Evolutionary conservation across 2,329 filamentous ascomycete species (phyloP).

Genomic region (Xylariaceae sp.): DNA sequence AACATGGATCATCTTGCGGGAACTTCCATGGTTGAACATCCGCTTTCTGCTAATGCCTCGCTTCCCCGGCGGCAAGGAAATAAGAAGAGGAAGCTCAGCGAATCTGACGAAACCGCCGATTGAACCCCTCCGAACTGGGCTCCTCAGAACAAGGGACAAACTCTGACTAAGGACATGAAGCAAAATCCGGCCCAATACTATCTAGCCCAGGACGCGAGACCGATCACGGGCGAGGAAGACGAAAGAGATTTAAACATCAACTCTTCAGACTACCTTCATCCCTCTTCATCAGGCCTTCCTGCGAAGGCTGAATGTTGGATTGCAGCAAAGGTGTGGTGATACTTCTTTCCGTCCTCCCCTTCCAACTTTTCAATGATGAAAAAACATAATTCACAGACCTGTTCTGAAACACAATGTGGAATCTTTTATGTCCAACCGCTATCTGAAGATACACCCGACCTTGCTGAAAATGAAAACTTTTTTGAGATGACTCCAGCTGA

Average conservation of each 20-base stretch:
- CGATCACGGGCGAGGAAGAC: conserved; percentile 48
- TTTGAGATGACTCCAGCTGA: conserved; percentile 5
- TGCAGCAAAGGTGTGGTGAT: conserved; percentile 37
- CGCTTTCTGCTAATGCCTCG: no score
- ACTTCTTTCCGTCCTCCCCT: conserved; percentile 11
- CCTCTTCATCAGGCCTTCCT: no score
- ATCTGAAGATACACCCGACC: conserved; percentile 65
- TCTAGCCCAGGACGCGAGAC: no score
- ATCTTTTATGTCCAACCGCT: conserved; percentile 75
- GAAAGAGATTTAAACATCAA: conserved; percentile 20
- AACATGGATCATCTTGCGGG: no score
- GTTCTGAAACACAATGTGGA: conserved; percentile 71
- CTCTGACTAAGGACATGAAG: no score
- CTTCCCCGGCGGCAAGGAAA: no score
- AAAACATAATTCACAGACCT: conserved; percentile 74
- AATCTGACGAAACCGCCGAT: no score
- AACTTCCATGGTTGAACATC: no score
- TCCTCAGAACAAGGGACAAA: no score
- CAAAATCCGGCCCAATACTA: no score
- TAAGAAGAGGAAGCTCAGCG: no score
- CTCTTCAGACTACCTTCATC: not conserved
- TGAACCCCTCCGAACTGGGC: no score
- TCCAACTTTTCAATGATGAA: conserved; percentile 63
- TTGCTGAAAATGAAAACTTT: not conserved
- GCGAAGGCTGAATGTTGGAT: not conserved